phyloP scores from a whole-genome alignment of 164 flowering plant genomes.

The Akebia trifoliata region DNA sequence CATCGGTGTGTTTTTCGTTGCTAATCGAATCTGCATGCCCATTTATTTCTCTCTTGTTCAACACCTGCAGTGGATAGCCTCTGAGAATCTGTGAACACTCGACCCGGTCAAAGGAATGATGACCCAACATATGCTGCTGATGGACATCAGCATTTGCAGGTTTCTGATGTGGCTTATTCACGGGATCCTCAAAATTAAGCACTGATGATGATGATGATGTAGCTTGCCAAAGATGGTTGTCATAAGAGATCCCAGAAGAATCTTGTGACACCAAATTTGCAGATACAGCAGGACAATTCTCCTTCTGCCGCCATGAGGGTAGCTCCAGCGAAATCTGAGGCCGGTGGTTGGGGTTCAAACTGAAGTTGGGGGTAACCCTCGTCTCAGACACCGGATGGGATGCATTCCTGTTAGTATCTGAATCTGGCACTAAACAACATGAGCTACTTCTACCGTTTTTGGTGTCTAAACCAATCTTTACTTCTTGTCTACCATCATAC shows the following conservation, averaged over 20 bases:
- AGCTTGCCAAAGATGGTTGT: conserved; percentile 15
- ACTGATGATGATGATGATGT: conserved; percentile 20
- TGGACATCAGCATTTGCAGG: conserved; percentile 17
- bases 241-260: conserved; percentile 18
- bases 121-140: conserved; percentile 14
- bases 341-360: conserved; percentile 15
- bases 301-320: conserved; percentile 26
- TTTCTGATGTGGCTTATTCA: conserved; percentile 4
- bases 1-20: conserved; percentile 20
- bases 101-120: conserved; percentile 14
- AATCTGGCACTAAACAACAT: conserved; percentile 9
- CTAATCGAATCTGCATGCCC: conserved; percentile 18
- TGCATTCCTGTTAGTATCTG: conserved; percentile 9
- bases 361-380: conserved; percentile 17
- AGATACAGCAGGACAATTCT: conserved; percentile 13
- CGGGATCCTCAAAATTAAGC: conserved; percentile 21
- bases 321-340: conserved; percentile 15
- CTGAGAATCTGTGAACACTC: conserved; percentile 33
- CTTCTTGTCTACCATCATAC: background rate
- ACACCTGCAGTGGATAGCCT: conserved; percentile 39
- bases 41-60: conserved; percentile 33
- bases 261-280: conserved; percentile 12
- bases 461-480: conserved; percentile 4
- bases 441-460: conserved; percentile 12
- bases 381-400: conserved; percentile 11